A percentile compares a stretch with the other conserved stretches of the same genome.
phyloP scores from a whole-genome alignment of 31 red algal species.

The Odonthalia washingtoniensis region DNA sequence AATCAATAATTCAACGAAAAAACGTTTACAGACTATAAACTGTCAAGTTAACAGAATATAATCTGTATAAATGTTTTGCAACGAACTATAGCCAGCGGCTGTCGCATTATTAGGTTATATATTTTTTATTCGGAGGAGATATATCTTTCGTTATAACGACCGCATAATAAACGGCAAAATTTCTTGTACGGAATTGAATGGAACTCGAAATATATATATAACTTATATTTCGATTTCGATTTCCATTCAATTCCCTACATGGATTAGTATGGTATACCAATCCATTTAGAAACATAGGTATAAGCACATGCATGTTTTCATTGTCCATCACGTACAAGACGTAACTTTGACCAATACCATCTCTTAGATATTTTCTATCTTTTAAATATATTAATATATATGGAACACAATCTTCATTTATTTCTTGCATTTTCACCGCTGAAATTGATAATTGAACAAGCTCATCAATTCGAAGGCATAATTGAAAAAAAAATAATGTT shows the following conservation, averaged over 20 bases:
- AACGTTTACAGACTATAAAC: too few species aligned
- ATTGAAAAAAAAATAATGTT: neutral
- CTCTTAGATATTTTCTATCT: conserved; percentile 1
- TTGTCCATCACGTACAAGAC: neutral
- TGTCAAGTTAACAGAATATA: too few species aligned
- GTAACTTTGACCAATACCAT: neutral
- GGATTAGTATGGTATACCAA: neutral
- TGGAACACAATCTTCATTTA: conserved; percentile 1
- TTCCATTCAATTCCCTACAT: neutral
- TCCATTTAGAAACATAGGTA: neutral
- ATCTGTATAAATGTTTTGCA: too few species aligned
- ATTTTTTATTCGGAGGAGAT: too few species aligned
- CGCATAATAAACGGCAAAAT: too few species aligned
- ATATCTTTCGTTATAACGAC: too few species aligned
- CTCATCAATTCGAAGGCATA: conserved; percentile 34
- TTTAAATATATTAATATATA: conserved; percentile 11
- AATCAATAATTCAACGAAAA: too few species aligned
- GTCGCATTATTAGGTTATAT: too few species aligned
- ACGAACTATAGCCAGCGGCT: too few species aligned
- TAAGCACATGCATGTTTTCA: neutral
- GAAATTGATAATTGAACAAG: neutral
- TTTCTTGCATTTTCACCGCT: neutral
- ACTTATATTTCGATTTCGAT: too few species aligned
- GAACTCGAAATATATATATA: too few species aligned
- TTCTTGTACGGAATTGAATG: too few species aligned